Percentiles rank a stretch among this genome's conserved stretches.
Evolutionary conservation across 148 eudicot genomes (phyloP).

Genomic region (Heliosperma pusillum): DNA sequence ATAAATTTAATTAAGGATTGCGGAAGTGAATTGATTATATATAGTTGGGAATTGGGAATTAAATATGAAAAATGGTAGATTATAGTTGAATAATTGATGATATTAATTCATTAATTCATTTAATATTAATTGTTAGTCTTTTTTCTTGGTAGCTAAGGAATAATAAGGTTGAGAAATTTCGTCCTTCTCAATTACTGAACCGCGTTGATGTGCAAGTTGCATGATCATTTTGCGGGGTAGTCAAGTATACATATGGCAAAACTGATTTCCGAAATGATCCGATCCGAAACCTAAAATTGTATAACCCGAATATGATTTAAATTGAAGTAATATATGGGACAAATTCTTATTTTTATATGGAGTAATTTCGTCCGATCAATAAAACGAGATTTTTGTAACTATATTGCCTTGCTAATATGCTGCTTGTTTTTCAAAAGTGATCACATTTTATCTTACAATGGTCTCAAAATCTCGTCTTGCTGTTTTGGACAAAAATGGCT

Average conservation of each 20-base stretch:
- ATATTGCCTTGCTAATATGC: too few species aligned
- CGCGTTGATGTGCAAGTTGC: conserved; percentile 4
- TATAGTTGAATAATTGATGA: neutral
- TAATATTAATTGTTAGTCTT: neutral
- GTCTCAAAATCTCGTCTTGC: too few species aligned
- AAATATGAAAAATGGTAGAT: neutral
- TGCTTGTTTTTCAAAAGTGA: too few species aligned
- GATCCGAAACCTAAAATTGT: neutral
- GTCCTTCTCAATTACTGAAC: neutral
- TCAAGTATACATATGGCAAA: neutral
- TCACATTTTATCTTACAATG: too few species aligned
- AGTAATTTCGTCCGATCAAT: too few species aligned
- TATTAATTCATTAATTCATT: too few species aligned
- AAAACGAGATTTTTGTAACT: too few species aligned
- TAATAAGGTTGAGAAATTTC: conserved; percentile 10
- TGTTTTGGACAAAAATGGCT: too few species aligned
- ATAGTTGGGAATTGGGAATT: neutral
- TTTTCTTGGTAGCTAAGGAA: conserved; percentile 33
- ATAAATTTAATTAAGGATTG: neutral
- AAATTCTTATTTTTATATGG: too few species aligned
- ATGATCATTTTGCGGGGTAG: neutral
- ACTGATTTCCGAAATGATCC: neutral
- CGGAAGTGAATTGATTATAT: conserved; percentile 8
- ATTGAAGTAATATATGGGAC: too few species aligned
- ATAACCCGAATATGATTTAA: too few species aligned